phyloP scores from a whole-genome alignment of 2,329 filamentous ascomycete genomes.

The Alternaria incomplexa region DNA sequence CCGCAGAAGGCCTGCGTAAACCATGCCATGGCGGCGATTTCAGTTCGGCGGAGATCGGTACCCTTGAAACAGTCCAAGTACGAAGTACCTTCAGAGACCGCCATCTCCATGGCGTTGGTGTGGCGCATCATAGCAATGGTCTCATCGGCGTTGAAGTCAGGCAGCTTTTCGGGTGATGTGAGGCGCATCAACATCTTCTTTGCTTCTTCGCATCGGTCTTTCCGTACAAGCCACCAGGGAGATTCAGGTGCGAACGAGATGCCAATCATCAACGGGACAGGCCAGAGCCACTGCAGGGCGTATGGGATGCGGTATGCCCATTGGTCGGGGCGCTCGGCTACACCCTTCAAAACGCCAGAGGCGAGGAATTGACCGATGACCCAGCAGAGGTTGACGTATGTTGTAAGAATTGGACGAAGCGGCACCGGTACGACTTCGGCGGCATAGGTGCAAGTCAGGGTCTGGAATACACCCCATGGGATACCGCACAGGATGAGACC shows the following conservation, averaged over 20 bases:
- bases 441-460: slow-evolving; percentile 56
- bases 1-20: slow-evolving; percentile 54
- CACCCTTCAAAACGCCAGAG: slow-evolving; percentile 72
- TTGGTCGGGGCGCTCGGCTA: slow-evolving; percentile 68
- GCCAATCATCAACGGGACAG: slow-evolving; percentile 69
- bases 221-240: slow-evolving; percentile 76
- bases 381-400: slow-evolving; percentile 81
- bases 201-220: slow-evolving; percentile 68
- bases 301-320: slow-evolving; percentile 72
- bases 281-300: slow-evolving; percentile 79
- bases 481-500: slow-evolving; percentile 61
- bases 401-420: slow-evolving; percentile 63
- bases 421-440: slow-evolving; percentile 72
- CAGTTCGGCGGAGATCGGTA: slow-evolving; percentile 78
- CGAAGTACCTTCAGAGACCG: slow-evolving; percentile 68
- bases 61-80: slow-evolving; percentile 88
- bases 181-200: slow-evolving; percentile 69
- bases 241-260: slow-evolving; percentile 73
- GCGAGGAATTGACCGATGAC: slow-evolving; percentile 75
- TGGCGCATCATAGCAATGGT: slow-evolving; percentile 91
- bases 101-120: slow-evolving; percentile 79
- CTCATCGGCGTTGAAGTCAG: slow-evolving; percentile 51
- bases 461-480: slow-evolving; percentile 57
- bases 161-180: slow-evolving; percentile 57
- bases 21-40: slow-evolving; percentile 64